These are phyloP conservation scores for Chrysosporium queenslandicum DNA, from an alignment of 2,329 filamentous ascomycete genomes.

Conservation along the genomic window DNA sequence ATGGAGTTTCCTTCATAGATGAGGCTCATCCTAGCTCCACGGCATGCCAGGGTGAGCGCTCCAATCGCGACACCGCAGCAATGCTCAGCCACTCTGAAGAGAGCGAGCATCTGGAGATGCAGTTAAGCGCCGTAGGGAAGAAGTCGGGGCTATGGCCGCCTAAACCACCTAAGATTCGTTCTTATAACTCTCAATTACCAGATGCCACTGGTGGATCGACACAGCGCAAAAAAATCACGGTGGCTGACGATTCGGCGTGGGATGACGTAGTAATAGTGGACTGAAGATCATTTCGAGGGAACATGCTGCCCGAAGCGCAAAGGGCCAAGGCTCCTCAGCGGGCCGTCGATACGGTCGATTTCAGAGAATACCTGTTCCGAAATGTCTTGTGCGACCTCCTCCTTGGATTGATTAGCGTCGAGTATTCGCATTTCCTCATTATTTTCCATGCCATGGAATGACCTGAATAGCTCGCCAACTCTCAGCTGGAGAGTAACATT, in stretches of 20 bases:
- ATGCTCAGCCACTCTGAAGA: background rate
- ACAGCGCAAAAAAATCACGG: background rate
- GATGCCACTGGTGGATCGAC: background rate
- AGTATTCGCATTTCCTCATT: conserved; percentile 45
- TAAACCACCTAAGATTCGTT: background rate
- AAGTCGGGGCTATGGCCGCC: background rate
- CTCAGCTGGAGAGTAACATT: conserved; percentile 68
- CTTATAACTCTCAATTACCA: background rate
- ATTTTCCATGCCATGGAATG: conserved; percentile 40
- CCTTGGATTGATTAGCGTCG: conserved; percentile 44
- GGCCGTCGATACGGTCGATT: conserved; percentile 26
- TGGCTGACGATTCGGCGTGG: background rate
- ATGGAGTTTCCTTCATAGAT: background rate
- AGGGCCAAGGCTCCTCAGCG: conserved; percentile 28
- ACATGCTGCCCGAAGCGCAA: conserved; percentile 18
- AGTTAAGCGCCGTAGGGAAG: background rate
- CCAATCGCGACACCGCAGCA: background rate
- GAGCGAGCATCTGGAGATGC: background rate
- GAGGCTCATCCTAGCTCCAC: background rate
- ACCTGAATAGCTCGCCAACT: conserved; percentile 63
- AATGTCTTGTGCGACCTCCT: conserved; percentile 42
- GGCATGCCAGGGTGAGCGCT: background rate
- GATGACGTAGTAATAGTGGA: background rate
- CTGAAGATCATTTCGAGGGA: background rate
- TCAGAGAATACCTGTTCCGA: conserved; percentile 22